Evolutionary conservation across 2,329 filamentous ascomycete species (phyloP).

Genomic region (Stenocarpella maydis): DNA sequence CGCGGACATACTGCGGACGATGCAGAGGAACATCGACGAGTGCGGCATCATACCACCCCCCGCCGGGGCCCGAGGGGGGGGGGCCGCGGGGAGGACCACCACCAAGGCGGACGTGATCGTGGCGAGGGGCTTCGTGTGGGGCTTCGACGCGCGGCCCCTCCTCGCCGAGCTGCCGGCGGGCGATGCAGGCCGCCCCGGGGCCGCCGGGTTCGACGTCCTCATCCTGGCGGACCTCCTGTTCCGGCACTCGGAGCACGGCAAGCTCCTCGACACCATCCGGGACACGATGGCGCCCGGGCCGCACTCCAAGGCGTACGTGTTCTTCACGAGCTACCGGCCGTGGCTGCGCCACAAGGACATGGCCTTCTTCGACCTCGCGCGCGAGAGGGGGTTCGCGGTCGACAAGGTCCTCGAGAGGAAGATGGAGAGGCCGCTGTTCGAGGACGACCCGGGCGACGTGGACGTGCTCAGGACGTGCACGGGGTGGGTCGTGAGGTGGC

Average conservation of each 20-base stretch:
- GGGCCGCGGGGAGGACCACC: conserved; percentile 45
- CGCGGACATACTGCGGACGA: conserved; percentile 79
- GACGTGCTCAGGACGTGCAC: conserved; percentile 83
- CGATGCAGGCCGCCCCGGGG: too few species aligned
- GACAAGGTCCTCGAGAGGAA: conserved; percentile 82
- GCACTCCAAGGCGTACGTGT: conserved; percentile 77
- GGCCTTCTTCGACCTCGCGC: conserved; percentile 82
- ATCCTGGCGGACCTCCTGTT: conserved; percentile 91
- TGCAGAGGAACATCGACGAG: conserved; percentile 77
- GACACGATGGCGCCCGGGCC: conserved; percentile 66
- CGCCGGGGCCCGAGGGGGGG: conserved; percentile 38
- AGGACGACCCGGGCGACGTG: conserved; percentile 86
- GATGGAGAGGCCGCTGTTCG: conserved; percentile 89
- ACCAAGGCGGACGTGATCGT: conserved; percentile 52
- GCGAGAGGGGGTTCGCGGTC: conserved; percentile 75
- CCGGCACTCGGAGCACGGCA: conserved; percentile 85
- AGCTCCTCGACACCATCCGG: conserved; percentile 76
- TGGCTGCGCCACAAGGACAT: conserved; percentile 89
- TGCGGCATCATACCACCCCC: conserved; percentile 48
- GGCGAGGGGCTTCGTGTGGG: conserved; percentile 85
- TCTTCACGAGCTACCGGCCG: conserved; percentile 93
- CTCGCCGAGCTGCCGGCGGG: conserved; percentile 58
- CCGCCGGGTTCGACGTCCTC: conserved; percentile 74
- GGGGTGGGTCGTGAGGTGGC: conserved; percentile 78
- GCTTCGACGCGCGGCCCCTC: conserved; percentile 67